phyloP scores from a whole-genome alignment of 164 flowering plant species.

The Dillenia turbinata region DNA sequence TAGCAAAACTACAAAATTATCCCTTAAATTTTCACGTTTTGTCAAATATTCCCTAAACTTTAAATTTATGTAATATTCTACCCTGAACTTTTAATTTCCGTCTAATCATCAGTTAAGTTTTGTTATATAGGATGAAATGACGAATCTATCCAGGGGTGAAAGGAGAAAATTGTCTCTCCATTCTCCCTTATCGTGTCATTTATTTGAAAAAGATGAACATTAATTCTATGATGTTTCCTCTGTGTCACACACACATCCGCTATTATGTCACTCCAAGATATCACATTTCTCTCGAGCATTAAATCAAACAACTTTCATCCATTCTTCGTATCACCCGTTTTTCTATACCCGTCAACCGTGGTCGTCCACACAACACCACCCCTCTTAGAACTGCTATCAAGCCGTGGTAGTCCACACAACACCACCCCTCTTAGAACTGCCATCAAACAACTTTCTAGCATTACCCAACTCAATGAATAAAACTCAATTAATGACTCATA shows the following conservation, averaged over 20 bases:
- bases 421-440: conserved; percentile 42
- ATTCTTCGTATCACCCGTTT: conserved; percentile 36
- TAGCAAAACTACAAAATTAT: too few species aligned
- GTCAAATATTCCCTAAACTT: too few species aligned
- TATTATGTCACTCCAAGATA: conserved; percentile 68
- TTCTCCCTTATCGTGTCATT: too few species aligned
- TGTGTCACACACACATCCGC: conserved; percentile 16
- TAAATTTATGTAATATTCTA: too few species aligned
- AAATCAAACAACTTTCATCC: conserved; percentile 48
- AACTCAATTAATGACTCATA: conserved; percentile 49
- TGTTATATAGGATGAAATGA: too few species aligned
- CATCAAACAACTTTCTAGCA: conserved; percentile 51
- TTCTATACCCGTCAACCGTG: conserved; percentile 67
- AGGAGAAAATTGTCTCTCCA: too few species aligned
- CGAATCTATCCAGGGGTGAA: too few species aligned
- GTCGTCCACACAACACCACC: conserved; percentile 69
- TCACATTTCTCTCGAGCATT: conserved; percentile 53
- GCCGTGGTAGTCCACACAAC: conserved; percentile 62
- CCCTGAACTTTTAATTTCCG: too few species aligned
- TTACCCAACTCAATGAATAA: conserved; percentile 32
- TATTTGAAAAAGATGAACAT: too few species aligned
- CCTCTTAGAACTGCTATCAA: conserved; percentile 38
- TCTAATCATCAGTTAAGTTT: too few species aligned
- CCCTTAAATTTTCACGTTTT: too few species aligned
- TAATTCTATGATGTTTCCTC: too few species aligned